These are phyloP conservation scores for Rhizophora mangle DNA, from an alignment of 345 rosid genomes.

Conservation along the genomic window DNA sequence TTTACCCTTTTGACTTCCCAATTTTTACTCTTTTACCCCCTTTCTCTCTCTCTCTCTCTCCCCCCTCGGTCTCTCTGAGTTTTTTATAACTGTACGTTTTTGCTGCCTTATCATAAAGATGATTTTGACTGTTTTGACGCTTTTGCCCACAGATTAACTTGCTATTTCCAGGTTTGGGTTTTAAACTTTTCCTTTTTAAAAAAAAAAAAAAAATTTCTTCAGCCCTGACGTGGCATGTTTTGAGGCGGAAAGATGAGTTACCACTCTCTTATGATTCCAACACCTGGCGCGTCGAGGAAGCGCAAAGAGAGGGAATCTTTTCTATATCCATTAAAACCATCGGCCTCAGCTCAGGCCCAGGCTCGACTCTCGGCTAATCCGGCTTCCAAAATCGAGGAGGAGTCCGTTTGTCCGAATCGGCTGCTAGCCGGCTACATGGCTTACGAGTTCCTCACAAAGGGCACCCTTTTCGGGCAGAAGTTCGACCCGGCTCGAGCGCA, in stretches of 20 bases:
- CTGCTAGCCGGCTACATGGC: slow-evolving; percentile 75
- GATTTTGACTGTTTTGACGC: slow-evolving; percentile 20
- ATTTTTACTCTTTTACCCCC: too few relatives aligned
- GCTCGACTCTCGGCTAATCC: slow-evolving; percentile 14
- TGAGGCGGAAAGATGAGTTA: slow-evolving; percentile 26
- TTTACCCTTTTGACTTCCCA: too few relatives aligned
- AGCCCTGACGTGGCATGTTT: slow-evolving; percentile 20
- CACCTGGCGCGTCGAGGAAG: slow-evolving; percentile 47
- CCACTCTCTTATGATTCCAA: slow-evolving; percentile 20
- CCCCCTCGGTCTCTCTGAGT: not conserved
- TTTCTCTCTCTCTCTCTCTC: not conserved
- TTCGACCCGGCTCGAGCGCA: slow-evolving; percentile 37
- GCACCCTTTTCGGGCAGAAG: slow-evolving; percentile 55
- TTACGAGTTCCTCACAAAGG: slow-evolving; percentile 54
- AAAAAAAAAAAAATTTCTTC: too few relatives aligned
- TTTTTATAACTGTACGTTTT: too few relatives aligned
- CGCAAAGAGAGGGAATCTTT: slow-evolving; percentile 47
- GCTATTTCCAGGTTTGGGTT: slow-evolving; percentile 8
- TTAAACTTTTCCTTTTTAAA: too few relatives aligned
- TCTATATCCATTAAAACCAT: not conserved
- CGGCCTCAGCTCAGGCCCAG: slow-evolving; percentile 17
- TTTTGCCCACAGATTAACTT: slow-evolving; percentile 22
- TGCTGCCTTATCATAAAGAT: not conserved
- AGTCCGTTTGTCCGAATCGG: slow-evolving; percentile 32
- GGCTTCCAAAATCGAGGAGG: slow-evolving; percentile 8